Evolutionary conservation across 148 eudicot species (phyloP), one percentile per base, ranked within the genome.

Genomic region (Tetragonia tetragonoides): DNA sequence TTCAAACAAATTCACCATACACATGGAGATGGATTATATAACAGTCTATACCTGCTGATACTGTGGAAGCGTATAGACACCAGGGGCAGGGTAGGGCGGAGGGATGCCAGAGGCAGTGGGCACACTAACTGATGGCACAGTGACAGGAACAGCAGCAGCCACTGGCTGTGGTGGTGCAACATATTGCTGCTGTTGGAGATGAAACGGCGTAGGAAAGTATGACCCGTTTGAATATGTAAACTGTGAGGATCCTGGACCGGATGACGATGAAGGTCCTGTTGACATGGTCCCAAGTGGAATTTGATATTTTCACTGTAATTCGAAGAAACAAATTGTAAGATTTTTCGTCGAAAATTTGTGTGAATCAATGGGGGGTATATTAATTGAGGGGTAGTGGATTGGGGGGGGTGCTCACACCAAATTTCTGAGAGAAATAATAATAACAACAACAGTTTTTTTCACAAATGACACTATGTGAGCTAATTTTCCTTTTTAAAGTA

Each of bases 201-300:
- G 97, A 73, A 94, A 92, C 38, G 98, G 97, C 77, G 91, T 89
- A 67, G 97, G 97, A 63, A 94, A 94, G 82, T 92, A 90, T 4
- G 93, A 61, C 42, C 80, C 86, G 64, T 81, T 86, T 4, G 89
- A 75, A 76, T 92, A 90, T 0, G 91, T 88, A 80, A 83, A 90
- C 59, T 91, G 94, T 7, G 90, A 78, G 4, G 93, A 86, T 3
- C 44, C 42, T 34, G 88, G 74, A 7, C 82, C 15, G 38, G 89
- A 84, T 47, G 85, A 65, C 5, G 90, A 83, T 54, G 88, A 66
- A 12, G 88, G 84, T 51, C 72, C 4, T 72, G 80, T 78, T 74
- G 92, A 80, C 90, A 88, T 88, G 5, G 72, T 24, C 49, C 23
- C 49, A 7, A 41, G 24, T 39, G 18, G 7, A 46, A 49, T 46